Evolutionary conservation across 2,329 filamentous ascomycete species (phyloP).

Genomic region (Sporothrix humicola): DNA sequence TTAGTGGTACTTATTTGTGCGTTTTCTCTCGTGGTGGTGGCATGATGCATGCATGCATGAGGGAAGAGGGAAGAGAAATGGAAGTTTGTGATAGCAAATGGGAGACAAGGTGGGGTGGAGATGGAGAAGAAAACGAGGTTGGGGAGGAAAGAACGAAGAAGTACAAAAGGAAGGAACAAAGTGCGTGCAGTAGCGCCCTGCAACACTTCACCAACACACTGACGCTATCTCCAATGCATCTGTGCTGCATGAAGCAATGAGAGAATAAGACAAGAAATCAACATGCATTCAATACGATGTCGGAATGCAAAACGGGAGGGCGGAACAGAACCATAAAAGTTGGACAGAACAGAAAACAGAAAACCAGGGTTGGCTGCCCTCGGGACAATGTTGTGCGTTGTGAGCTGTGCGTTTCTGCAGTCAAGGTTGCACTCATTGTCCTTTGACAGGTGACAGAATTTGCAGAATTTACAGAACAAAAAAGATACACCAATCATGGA

Average conservation of each 20-base stretch:
- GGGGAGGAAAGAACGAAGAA: not conserved
- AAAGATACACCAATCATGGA: not conserved
- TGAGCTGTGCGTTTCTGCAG: not conserved
- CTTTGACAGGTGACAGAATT: too few relatives aligned
- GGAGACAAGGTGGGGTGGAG: not conserved
- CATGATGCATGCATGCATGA: conserved; percentile 13
- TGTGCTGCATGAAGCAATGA: not conserved
- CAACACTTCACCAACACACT: not conserved
- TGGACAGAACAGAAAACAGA: not conserved
- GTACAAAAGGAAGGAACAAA: not conserved
- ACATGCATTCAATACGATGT: not conserved
- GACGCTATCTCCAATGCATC: not conserved
- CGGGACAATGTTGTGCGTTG: not conserved
- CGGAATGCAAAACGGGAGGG: not conserved
- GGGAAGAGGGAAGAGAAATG: not conserved
- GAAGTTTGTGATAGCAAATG: not conserved
- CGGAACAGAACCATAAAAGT: too few relatives aligned
- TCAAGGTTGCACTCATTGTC: too few relatives aligned
- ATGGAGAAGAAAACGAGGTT: not conserved
- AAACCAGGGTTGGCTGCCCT: not conserved
- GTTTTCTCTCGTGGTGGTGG: conserved; percentile 1
- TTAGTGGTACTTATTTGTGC: not conserved
- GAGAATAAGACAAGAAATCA: not conserved
- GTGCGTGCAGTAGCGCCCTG: conserved; percentile 18
- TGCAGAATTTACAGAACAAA: not conserved